These are phyloP conservation scores for Stromatinia cepivora DNA, from an alignment of 2,329 filamentous ascomycete species.

Conservation along the genomic window DNA sequence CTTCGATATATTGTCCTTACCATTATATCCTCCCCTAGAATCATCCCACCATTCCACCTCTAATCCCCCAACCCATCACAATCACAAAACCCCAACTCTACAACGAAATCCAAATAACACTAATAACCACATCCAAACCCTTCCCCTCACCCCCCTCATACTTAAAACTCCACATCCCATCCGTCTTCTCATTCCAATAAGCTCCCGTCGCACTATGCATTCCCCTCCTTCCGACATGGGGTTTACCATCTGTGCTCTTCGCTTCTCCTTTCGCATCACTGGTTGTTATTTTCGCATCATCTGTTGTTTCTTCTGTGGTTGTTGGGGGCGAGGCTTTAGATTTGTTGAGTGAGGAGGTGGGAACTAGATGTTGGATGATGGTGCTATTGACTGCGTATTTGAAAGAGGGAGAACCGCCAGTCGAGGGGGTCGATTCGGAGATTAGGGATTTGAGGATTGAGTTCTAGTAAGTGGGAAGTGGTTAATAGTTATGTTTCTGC, in stretches of 20 bases:
- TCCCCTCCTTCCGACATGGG: slow-evolving; percentile 79
- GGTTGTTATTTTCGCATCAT: slow-evolving; percentile 54
- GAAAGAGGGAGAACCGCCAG: slow-evolving; percentile 62
- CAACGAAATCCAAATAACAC: slow-evolving; percentile 69
- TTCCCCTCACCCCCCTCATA: slow-evolving; percentile 69
- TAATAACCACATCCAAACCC: slow-evolving; percentile 69
- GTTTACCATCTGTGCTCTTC: slow-evolving; percentile 61
- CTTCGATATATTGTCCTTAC: background rate
- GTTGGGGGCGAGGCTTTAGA: slow-evolving; percentile 45
- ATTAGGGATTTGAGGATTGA: slow-evolving; percentile 76
- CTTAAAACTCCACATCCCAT: slow-evolving; percentile 89
- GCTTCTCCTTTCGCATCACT: slow-evolving; percentile 49
- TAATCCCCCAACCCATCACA: background rate
- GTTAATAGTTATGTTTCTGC: slow-evolving; percentile 20
- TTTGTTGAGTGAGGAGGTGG: slow-evolving; percentile 64
- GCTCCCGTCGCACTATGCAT: slow-evolving; percentile 86
- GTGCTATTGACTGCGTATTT: slow-evolving; percentile 98
- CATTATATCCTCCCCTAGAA: background rate
- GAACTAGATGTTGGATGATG: slow-evolving; percentile 89
- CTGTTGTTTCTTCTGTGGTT: slow-evolving; percentile 41
- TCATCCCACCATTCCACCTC: background rate
- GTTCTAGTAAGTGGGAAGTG: slow-evolving; percentile 53
- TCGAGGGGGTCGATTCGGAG: slow-evolving; percentile 65
- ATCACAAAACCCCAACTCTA: background rate
- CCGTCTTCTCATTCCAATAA: slow-evolving; percentile 88